Evolutionary conservation across 1,139 yeast species (phyloP).

Genomic region (Scheffersomyces quercinus): DNA sequence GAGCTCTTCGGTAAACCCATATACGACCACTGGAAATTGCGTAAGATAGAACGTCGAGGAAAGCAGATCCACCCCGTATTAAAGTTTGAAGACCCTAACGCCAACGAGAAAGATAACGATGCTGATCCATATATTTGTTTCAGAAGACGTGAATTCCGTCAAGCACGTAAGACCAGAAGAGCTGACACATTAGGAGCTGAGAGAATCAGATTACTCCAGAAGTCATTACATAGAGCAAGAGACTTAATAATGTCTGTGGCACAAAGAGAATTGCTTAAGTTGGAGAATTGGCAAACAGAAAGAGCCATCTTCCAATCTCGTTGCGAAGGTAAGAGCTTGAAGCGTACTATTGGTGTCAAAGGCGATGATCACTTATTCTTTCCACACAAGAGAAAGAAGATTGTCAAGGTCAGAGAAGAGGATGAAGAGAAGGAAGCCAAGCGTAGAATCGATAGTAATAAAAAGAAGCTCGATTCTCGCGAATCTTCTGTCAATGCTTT

Average conservation of each 20-base stretch:
- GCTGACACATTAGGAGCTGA: slow-evolving; percentile 92
- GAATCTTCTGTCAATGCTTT: slow-evolving; percentile 16
- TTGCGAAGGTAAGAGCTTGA: slow-evolving; percentile 66
- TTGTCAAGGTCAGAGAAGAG: slow-evolving; percentile 37
- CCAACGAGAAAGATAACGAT: slow-evolving; percentile 82
- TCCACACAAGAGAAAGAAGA: slow-evolving; percentile 75
- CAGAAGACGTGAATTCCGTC: slow-evolving; percentile 93
- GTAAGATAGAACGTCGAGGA: slow-evolving; percentile 75
- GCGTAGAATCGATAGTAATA: slow-evolving; percentile 19
- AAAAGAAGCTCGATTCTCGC: slow-evolving; percentile 22
- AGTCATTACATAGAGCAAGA: slow-evolving; percentile 77
- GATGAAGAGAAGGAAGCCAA: slow-evolving; percentile 29
- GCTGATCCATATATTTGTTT: slow-evolving; percentile 94
- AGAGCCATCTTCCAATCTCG: slow-evolving; percentile 68
- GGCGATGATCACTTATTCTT: slow-evolving; percentile 86
- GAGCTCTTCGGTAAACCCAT: slow-evolving; percentile 65
- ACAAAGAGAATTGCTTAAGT: slow-evolving; percentile 68
- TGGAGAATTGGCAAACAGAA: slow-evolving; percentile 60
- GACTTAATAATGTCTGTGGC: slow-evolving; percentile 70
- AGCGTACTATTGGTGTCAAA: slow-evolving; percentile 71
- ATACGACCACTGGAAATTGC: slow-evolving; percentile 78
- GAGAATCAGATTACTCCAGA: slow-evolving; percentile 70
- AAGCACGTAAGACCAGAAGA: slow-evolving; percentile 93
- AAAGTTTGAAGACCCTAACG: slow-evolving; percentile 78
- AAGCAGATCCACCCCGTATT: slow-evolving; percentile 70